Evolutionary conservation across 2,329 filamentous ascomycete species (phyloP), one percentile per base, ranked within the genome.

Genomic region (Simplicillium sp.): DNA sequence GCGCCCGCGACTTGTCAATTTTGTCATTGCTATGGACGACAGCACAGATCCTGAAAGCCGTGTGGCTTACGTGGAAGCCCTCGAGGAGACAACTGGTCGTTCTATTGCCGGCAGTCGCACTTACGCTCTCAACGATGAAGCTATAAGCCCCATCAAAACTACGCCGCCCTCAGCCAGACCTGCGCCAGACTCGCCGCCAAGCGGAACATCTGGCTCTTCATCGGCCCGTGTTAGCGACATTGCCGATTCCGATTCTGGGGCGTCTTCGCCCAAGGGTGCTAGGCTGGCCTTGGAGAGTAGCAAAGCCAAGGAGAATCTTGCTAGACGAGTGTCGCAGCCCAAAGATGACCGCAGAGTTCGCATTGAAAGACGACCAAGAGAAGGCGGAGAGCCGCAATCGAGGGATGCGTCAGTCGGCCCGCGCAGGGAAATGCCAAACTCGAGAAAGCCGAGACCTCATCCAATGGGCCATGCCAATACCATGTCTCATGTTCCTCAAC

Each of bases 41-140:
- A 50, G 45, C 20, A 9, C 20, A 9, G 20, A 25, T 25, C 20
- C 20, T 38, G 48, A 44, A 44, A 51, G 55, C 36, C 48, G 59
- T 50, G 58, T 67, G 41, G 65, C 66, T 43, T 67, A 66, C 53
- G 61, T 73, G 43, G 66, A 76, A 54, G 73, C 75, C 42, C 68
- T 60, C 36, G 69, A 75, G 50, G 70, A 75, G 49, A 71, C 75
- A 38, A 58, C 62, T 11, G 69, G 64, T 33, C 67, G 66, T 40
- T 55, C 62, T 29, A 62, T 61, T 15, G 54, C 54, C 45, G 57
- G 59, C 44, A 65, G 60, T 35, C 58, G 61, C 25, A 55, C 53
- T 37, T 76, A 74, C 56, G 72, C 73, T 47, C 59, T 59, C 29
- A 72, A 70, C 25, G 57, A 64, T 39, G 65, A 61, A n/a, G 57